These are phyloP conservation scores for Tympanopsis confertula DNA, from an alignment of 2,329 filamentous ascomycete species.

Conservation along the genomic window DNA sequence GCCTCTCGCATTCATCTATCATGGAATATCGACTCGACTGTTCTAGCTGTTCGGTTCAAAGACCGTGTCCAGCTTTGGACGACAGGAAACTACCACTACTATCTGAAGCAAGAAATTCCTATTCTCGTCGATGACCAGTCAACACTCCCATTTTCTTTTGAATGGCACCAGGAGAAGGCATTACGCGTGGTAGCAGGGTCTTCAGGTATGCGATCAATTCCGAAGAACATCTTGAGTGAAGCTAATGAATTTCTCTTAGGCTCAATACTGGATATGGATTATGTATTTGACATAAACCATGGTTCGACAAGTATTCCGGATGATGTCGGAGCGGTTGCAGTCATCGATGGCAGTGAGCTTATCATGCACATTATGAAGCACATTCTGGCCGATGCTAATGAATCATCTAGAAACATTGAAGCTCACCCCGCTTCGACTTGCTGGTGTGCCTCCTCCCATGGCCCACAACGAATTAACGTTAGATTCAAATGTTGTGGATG, in stretches of 20 bases:
- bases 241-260: conserved; percentile 4
- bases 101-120: conserved; percentile 79
- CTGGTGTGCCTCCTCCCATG: conserved; percentile 90
- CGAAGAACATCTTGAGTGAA: background rate
- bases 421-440: conserved; percentile 71
- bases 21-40: conserved; percentile 89
- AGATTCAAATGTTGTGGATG: conserved; percentile 56
- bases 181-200: conserved; percentile 51
- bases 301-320: conserved; percentile 60
- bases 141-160: conserved; percentile 16
- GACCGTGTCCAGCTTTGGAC: conserved; percentile 87
- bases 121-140: conserved; percentile 19
- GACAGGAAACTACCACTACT: conserved; percentile 96
- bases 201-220: conserved; percentile 24
- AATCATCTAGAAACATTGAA: conserved; percentile 42
- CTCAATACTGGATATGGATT: conserved; percentile 39
- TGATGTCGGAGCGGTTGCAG: conserved; percentile 69
- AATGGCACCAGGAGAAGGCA: conserved; percentile 81
- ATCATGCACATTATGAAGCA: conserved; percentile 19
- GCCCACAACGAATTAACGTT: conserved; percentile 62
- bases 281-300: conserved; percentile 53
- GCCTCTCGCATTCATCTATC: conserved; percentile 52
- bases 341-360: conserved; percentile 59
- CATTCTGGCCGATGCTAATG: background rate
- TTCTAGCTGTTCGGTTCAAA: conserved; percentile 68